phyloP scores from a whole-genome alignment of 306 rosid species.

The Delonix regia region DNA sequence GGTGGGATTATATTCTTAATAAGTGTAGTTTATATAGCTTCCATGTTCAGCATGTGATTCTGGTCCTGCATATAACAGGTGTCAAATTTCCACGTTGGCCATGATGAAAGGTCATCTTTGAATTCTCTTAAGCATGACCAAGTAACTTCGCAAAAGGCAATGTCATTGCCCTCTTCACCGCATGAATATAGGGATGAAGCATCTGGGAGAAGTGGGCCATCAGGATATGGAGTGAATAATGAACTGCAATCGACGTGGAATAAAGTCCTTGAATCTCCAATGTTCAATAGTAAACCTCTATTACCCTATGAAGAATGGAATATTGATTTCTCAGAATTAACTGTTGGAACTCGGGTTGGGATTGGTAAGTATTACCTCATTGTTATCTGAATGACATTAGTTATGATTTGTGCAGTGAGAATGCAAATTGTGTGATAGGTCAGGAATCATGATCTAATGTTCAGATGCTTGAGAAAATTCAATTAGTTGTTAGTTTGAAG shows the following conservation, averaged over 20 bases:
- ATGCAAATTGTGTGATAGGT: not conserved
- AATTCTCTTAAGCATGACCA: conserved; percentile 51
- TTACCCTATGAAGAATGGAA: conserved; percentile 91
- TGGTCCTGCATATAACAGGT: conserved; percentile 34
- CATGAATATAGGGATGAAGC: conserved; percentile 76
- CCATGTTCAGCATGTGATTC: conserved; percentile 24
- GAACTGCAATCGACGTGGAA: conserved; percentile 83
- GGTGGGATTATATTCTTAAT: conserved; percentile 20
- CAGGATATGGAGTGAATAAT: conserved; percentile 52
- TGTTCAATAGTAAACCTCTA: conserved; percentile 72
- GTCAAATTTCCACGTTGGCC: conserved; percentile 48
- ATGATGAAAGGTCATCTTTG: conserved; percentile 44
- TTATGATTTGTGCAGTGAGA: conserved; percentile 4
- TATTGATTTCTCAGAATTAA: conserved; percentile 87
- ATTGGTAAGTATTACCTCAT: conserved; percentile 64
- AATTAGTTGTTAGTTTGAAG: conserved; percentile 5
- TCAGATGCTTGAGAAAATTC: conserved; percentile 1
- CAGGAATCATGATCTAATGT: conserved; percentile 23
- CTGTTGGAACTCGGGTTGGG: conserved; percentile 95
- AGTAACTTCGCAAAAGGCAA: conserved; percentile 77
- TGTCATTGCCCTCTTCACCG: conserved; percentile 92
- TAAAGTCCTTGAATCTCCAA: conserved; percentile 76
- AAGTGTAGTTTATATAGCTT: conserved; percentile 22
- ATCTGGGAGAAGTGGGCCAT: conserved; percentile 64
- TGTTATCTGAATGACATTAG: conserved; percentile 13